phyloP scores from a whole-genome alignment of 306 rosid species.

The Carpinus viminea region DNA sequence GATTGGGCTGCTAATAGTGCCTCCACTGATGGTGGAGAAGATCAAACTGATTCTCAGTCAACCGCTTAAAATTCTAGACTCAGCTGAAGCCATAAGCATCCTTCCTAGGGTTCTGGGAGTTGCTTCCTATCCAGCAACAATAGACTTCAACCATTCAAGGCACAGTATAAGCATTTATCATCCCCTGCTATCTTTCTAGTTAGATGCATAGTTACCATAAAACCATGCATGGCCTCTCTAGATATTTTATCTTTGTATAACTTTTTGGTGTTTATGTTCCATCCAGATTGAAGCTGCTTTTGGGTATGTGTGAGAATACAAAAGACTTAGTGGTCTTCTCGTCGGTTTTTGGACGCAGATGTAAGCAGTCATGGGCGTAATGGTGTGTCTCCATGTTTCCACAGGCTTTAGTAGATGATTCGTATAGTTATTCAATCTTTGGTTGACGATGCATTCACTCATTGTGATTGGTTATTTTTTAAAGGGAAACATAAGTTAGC shows the following conservation, averaged over 20 bases:
- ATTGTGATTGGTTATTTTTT: not conserved
- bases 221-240: not conserved
- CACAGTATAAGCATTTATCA: not conserved
- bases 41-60: conserved; percentile 40
- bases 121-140: not conserved
- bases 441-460: not conserved
- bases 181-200: too few species aligned
- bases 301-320: not conserved
- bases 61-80: conserved; percentile 22
- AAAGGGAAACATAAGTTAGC: not conserved
- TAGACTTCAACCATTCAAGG: conserved; percentile 1
- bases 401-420: not conserved
- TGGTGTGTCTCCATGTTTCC: not conserved
- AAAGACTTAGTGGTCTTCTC: not conserved
- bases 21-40: not conserved
- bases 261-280: not conserved
- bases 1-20: not conserved
- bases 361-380: not conserved
- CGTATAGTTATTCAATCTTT: not conserved
- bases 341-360: not conserved
- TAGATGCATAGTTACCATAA: not conserved
- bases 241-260: not conserved
- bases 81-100: not conserved
- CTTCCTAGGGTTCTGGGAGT: not conserved
- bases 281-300: conserved; percentile 3